Conservation (phyloP, 805 yeast species). For the Candida krabiensis region DNA sequence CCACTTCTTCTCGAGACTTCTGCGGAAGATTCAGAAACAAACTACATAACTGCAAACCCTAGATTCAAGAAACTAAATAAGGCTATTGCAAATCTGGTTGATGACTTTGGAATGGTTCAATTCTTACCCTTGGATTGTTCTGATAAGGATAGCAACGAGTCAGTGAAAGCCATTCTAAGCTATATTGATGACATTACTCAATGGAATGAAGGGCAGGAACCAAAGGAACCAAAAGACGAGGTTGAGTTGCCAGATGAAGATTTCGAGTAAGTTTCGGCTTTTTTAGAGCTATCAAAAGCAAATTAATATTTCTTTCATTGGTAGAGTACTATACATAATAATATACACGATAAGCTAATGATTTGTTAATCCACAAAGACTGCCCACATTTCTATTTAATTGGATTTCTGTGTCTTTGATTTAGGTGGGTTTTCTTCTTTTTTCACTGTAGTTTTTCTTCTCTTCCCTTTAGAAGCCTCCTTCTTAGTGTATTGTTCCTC, state of each 20-base stretch:
- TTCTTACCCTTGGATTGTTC: conserved; percentile 82
- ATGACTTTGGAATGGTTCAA: conserved; percentile 99
- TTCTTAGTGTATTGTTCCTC: conserved; percentile 19
- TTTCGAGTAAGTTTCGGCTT: conserved; percentile 17
- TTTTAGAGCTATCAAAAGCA: no score
- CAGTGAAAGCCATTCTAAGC: conserved; percentile 79
- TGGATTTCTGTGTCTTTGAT: no score
- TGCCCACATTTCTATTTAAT: no score
- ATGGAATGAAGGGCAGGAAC: conserved; percentile 96
- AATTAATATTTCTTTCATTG: no score
- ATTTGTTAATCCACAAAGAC: neutral
- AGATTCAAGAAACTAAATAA: conserved; percentile 71
- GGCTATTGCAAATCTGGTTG: conserved; percentile 86
- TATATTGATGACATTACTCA: conserved; percentile 97
- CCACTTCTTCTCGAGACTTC: conserved; percentile 67
- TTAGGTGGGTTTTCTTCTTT: neutral
- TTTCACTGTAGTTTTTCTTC: neutral
- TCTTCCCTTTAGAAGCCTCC: conserved; percentile 6
- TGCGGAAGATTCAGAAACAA: conserved; percentile 28
- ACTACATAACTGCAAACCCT: conserved; percentile 39
- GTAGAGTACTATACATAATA: neutral
- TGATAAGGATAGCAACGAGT: conserved; percentile 59
- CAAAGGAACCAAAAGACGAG: conserved; percentile 90
- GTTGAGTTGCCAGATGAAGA: conserved; percentile 60
- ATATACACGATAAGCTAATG: neutral